Evolutionary conservation across 352 stramenopile genomes (phyloP).

Genomic region (Phytophthora sansomeana): DNA sequence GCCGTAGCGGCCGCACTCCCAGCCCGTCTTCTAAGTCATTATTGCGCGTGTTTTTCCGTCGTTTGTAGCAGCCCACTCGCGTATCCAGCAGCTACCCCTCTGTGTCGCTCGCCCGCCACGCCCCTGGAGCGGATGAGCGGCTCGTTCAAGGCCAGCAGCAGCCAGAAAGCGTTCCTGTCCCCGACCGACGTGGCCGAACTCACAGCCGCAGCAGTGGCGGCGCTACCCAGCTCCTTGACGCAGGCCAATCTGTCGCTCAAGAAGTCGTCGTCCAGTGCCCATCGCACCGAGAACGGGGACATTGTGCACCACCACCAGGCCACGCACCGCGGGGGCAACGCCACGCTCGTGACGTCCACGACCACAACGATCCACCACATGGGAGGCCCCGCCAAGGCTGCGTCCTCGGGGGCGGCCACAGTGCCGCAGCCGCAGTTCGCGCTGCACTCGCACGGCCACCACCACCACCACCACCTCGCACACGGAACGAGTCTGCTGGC

Average conservation of each 20-base stretch:
- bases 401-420: conserved; percentile 6
- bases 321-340: conserved; percentile 75
- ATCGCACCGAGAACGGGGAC: conserved; percentile 76
- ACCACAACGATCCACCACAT: conserved; percentile 82
- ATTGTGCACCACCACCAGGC: conserved; percentile 83
- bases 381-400: conserved; percentile 28
- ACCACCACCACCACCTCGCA: conserved; percentile 62
- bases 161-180: conserved; percentile 75
- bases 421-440: conserved; percentile 58
- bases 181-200: conserved; percentile 81
- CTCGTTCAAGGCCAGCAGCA: conserved; percentile 49
- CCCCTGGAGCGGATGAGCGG: conserved; percentile 50
- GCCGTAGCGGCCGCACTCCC: background rate
- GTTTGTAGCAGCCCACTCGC: conserved; percentile 25
- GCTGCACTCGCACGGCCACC: conserved; percentile 57
- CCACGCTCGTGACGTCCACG: conserved; percentile 78
- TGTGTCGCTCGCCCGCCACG: background rate
- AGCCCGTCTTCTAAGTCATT: conserved; percentile 22
- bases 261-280: conserved; percentile 54
- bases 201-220: conserved; percentile 74
- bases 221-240: conserved; percentile 69
- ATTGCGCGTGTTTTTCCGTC: conserved; percentile 27
- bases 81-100: conserved; percentile 5
- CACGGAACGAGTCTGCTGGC: conserved; percentile 53
- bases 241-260: conserved; percentile 59